A percentile compares a stretch with the other conserved stretches of the same genome.
Conservation (phyloP, 352 stramenopile species). For the Pythium coloratum region DNA sequence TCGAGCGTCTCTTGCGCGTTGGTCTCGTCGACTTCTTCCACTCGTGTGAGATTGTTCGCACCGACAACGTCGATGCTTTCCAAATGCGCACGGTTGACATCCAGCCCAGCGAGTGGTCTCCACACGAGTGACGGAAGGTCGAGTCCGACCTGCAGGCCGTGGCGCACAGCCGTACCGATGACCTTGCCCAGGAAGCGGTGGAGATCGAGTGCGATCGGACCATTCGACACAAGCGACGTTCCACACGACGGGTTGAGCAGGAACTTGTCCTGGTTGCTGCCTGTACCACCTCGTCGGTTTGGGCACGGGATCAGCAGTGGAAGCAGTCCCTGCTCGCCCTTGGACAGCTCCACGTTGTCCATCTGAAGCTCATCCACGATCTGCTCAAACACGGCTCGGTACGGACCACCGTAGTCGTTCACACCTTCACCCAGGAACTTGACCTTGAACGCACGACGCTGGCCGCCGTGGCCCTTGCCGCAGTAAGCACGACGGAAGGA, state of each 20-base stretch:
- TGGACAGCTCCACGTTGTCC: constrained; percentile 85
- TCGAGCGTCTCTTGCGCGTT: constrained; percentile 58
- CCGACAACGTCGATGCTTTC: constrained; percentile 78
- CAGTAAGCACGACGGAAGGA: constrained; percentile 96
- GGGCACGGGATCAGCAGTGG: constrained; percentile 88
- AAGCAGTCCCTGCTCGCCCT: constrained; percentile 85
- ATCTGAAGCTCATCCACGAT: constrained; percentile 94
- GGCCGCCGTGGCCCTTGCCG: constrained; percentile 96
- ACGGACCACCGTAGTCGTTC: constrained; percentile 98
- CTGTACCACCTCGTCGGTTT: constrained; percentile 82
- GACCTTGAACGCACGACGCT: constrained; percentile 99
- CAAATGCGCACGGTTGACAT: constrained; percentile 73
- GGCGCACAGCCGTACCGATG: constrained; percentile 93
- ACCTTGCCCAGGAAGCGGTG: constrained; percentile 96
- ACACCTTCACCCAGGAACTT: constrained; percentile 98
- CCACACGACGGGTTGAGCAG: constrained; percentile 85
- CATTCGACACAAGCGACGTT: constrained; percentile 77
- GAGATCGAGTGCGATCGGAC: constrained; percentile 91
- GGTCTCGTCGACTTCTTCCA: constrained; percentile 50
- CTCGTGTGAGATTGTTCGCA: constrained; percentile 62
- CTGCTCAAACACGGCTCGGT: constrained; percentile 97
- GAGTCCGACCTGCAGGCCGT: constrained; percentile 94
- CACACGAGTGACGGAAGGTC: constrained; percentile 89
- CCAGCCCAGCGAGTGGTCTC: constrained; percentile 78
- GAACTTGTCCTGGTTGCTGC: constrained; percentile 93